Conservation (phyloP, 2,329 filamentous ascomycete genomes). For the Hortaea werneckii region DNA sequence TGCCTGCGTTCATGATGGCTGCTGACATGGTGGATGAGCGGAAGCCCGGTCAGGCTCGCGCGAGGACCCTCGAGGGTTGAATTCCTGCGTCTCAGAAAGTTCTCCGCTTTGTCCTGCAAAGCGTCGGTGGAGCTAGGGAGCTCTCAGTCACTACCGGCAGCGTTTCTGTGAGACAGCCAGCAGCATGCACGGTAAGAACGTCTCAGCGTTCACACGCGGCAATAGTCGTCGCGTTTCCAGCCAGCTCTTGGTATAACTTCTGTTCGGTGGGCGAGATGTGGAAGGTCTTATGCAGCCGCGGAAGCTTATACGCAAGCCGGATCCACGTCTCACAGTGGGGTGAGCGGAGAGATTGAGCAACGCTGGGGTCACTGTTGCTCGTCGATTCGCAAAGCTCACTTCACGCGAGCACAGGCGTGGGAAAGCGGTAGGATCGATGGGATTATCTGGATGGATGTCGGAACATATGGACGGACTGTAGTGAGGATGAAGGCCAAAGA, state of each 20-base stretch:
- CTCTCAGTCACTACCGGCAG: background rate
- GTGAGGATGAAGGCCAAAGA: background rate
- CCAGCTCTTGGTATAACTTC: background rate
- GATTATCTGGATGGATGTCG: background rate
- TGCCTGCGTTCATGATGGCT: constrained; percentile 6
- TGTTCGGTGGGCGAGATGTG: background rate
- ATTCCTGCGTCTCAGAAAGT: constrained; percentile 2
- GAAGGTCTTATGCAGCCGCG: background rate
- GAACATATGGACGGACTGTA: background rate
- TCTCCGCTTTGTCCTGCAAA: background rate
- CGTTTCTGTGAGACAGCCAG: background rate
- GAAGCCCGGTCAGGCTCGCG: background rate
- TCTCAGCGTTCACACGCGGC: background rate
- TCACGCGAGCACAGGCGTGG: background rate
- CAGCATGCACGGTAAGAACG: no score
- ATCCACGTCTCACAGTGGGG: background rate
- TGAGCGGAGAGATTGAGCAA: background rate
- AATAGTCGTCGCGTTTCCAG: background rate
- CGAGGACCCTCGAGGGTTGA: background rate
- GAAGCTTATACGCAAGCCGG: background rate
- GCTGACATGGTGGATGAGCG: constrained; percentile 4
- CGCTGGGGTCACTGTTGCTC: background rate
- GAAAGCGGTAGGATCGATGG: background rate
- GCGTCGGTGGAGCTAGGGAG: no score
- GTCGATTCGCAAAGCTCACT: background rate